Evolutionary conservation across 2,329 filamentous ascomycete genomes (phyloP), one percentile per base, ranked within the genome.

Genomic region (Beauveria caledonica): DNA sequence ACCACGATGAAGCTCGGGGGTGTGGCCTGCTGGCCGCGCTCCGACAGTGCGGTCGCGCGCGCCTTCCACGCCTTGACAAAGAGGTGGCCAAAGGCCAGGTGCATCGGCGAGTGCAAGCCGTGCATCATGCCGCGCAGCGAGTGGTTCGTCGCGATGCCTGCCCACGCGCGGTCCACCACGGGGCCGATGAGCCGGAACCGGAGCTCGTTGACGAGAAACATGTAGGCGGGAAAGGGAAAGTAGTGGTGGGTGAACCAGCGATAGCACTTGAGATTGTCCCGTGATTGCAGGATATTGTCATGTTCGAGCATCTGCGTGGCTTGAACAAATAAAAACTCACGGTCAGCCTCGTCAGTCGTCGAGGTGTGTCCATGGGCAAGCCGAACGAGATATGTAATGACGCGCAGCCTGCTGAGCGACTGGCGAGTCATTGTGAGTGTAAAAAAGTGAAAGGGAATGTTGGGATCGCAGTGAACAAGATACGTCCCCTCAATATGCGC

Each of bases 61-160:
- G 80, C 81, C 48, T 81, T 79, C 85, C 85, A 88, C 0, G 84
- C 84, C 66, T 84, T 86, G 61, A 87, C 71, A 45, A 88, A 81
- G 19, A 82, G 76, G 21, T 75, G 74, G 1, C 80, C 80, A 63
- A 88, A 84, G 1, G 80, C 79, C 33, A 80, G 72, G 65, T 85
- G 82, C 72, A 86, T 76, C 7, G 83, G 83, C 48, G 76, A 84
- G 54, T 79, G 77, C 52, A 80, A 71, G 61, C 80, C 77, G 48
- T 76, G 76, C 39, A 76, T 73, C 55, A 83, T 70, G 2, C 78
- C 77, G 46, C 83, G 74, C 29, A 77, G 74, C 6, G 81, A 78
- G 66, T 84, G 78, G 68, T 85, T 83, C 63, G 78, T 74, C 55
- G 77, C 74, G 61, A 86, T 81, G 33, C 80, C 79, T 8, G 77